These are phyloP conservation scores for Cardamine resedifolia DNA, from an alignment of 345 rosid species.

Conservation along the genomic window DNA sequence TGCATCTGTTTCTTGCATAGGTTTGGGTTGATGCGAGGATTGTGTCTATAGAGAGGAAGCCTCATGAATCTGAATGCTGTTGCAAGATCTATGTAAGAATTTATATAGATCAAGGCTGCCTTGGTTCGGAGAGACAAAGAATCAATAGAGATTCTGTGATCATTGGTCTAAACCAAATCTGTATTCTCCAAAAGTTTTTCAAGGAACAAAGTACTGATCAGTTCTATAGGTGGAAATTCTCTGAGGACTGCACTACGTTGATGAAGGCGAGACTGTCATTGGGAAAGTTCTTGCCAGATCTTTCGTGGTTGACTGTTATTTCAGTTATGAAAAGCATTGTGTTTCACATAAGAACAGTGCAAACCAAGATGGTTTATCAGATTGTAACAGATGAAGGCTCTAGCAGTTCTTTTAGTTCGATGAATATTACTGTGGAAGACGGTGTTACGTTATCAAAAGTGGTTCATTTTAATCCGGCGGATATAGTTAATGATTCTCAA, in stretches of 20 bases:
- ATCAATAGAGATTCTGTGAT: slow-evolving; percentile 50
- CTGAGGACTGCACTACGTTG: slow-evolving; percentile 60
- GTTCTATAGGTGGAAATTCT: slow-evolving; percentile 61
- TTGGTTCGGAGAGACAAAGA: slow-evolving; percentile 58
- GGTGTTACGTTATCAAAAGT: slow-evolving; percentile 48
- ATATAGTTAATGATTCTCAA: slow-evolving; percentile 32
- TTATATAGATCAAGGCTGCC: slow-evolving; percentile 54
- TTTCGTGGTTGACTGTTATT: slow-evolving; percentile 67
- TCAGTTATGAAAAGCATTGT: slow-evolving; percentile 52
- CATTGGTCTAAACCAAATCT: slow-evolving; percentile 58
- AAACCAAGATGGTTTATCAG: slow-evolving; percentile 67
- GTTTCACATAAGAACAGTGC: slow-evolving; percentile 57
- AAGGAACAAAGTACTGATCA: slow-evolving; percentile 47
- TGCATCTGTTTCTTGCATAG: slow-evolving; percentile 40
- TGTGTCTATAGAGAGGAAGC: slow-evolving; percentile 72
- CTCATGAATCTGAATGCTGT: slow-evolving; percentile 57
- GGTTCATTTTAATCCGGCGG: slow-evolving; percentile 39
- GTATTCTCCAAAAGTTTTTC: slow-evolving; percentile 64
- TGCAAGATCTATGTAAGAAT: slow-evolving; percentile 61
- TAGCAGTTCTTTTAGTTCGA: slow-evolving; percentile 33
- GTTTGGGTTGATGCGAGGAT: slow-evolving; percentile 83
- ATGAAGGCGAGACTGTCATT: slow-evolving; percentile 55
- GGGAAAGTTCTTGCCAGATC: slow-evolving; percentile 69
- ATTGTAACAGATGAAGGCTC: slow-evolving; percentile 45
- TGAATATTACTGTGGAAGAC: slow-evolving; percentile 58